Evolutionary conservation across 2,329 filamentous ascomycete species (phyloP).

Genomic region (Rutstroemia sp.): DNA sequence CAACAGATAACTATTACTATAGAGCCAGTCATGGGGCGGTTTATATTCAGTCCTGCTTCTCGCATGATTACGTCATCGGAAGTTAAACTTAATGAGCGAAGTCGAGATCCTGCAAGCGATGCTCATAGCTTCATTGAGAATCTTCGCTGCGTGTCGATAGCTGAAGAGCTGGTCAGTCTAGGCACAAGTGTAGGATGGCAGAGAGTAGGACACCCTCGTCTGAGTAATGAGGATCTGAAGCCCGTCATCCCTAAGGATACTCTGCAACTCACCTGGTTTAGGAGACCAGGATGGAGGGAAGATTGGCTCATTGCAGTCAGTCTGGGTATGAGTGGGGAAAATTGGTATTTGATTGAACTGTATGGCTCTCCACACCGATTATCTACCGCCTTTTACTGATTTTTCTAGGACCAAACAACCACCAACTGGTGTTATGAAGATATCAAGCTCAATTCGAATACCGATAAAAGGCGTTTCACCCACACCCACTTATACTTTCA

Average conservation of each 20-base stretch:
- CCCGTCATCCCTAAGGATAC: constrained; percentile 53
- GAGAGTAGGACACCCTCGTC: constrained; percentile 32
- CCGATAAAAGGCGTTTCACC: constrained; percentile 24
- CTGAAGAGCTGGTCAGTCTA: constrained; percentile 53
- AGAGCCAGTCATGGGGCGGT: constrained; percentile 71
- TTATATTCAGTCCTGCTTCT: constrained; percentile 61
- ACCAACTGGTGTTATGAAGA: constrained; percentile 15
- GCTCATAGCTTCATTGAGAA: constrained; percentile 51
- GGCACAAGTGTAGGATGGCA: constrained; percentile 61
- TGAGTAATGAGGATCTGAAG: constrained; percentile 48
- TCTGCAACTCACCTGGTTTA: constrained; percentile 61
- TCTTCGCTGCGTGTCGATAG: constrained; percentile 53
- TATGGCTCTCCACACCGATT: constrained; percentile 24
- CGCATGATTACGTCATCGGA: constrained; percentile 52
- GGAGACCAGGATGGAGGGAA: constrained; percentile 61
- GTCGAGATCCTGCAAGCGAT: constrained; percentile 48
- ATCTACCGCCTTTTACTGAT: not conserved
- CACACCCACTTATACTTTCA: constrained; percentile 27
- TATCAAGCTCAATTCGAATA: constrained; percentile 20
- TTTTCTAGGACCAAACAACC: constrained; percentile 10
- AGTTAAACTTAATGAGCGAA: constrained; percentile 51
- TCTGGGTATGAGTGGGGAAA: constrained; percentile 64
- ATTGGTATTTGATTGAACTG: constrained; percentile 70
- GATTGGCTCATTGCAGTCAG: constrained; percentile 68
- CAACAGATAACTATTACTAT: constrained; percentile 56